Evolutionary conservation across 2,329 filamentous ascomycete genomes (phyloP).

Genomic region (Fusarium praegraminearum): DNA sequence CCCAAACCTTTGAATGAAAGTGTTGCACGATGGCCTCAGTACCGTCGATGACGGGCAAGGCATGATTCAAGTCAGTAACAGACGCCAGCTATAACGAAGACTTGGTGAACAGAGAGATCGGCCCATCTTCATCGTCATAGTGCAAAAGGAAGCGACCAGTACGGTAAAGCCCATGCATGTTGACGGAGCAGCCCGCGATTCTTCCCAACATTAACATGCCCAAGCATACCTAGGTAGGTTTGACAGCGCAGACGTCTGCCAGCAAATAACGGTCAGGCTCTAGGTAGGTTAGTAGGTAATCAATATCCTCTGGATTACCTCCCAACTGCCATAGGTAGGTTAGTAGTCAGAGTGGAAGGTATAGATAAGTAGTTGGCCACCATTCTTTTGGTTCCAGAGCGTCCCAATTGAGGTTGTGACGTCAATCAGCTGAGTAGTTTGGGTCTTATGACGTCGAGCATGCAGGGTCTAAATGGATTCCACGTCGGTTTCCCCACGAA

Average conservation of each 20-base stretch:
- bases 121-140: slow-evolving; percentile 22
- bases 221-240: not conserved
- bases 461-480: slow-evolving; percentile 41
- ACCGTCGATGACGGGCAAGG: not conserved
- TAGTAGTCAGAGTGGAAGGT: not conserved
- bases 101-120: slow-evolving; percentile 2
- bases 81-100: not conserved
- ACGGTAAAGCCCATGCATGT: slow-evolving; percentile 2
- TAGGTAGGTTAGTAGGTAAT: not conserved
- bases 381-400: slow-evolving; percentile 3
- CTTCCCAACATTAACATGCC: slow-evolving; percentile 15
- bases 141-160: slow-evolving; percentile 10
- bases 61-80: not conserved
- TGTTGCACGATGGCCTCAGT: slow-evolving; percentile 13
- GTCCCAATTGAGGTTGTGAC: slow-evolving; percentile 31
- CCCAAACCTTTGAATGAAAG: not conserved
- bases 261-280: slow-evolving; percentile 1
- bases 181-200: slow-evolving; percentile 33
- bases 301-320: not conserved
- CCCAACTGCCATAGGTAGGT: not conserved
- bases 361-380: not conserved
- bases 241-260: not conserved
- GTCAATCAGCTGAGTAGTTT: slow-evolving; percentile 39
- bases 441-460: slow-evolving; percentile 44
- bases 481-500: slow-evolving; percentile 27